A percentile compares a stretch with the other conserved stretches of the same genome.
Conservation (phyloP, 2,329 filamentous ascomycete species). For the Neoarthrinium moseri region DNA sequence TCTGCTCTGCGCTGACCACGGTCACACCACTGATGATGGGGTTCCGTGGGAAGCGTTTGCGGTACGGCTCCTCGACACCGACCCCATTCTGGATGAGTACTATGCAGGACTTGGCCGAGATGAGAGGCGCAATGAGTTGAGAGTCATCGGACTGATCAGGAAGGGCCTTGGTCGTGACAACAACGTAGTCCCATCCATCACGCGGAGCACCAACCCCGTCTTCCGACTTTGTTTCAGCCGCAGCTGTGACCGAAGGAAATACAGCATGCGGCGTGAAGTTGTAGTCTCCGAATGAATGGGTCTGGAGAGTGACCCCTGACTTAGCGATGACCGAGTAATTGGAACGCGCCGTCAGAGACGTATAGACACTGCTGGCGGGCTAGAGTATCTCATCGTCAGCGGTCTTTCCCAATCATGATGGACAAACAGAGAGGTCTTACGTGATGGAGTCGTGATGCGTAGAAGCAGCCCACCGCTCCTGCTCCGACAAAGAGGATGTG, state of each 20-base stretch:
- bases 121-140: constrained; percentile 58
- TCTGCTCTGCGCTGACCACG: constrained; percentile 67
- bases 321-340: constrained; percentile 65
- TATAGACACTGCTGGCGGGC: constrained; percentile 51
- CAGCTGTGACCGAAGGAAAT: constrained; percentile 61
- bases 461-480: constrained; percentile 72
- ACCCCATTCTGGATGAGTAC: constrained; percentile 71
- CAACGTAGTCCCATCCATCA: constrained; percentile 59
- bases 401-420: too few species aligned
- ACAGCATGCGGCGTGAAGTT: constrained; percentile 59
- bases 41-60: constrained; percentile 56
- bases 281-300: constrained; percentile 67
- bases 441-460: constrained; percentile 65
- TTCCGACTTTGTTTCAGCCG: constrained; percentile 33
- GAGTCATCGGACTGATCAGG: constrained; percentile 64
- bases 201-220: too few species aligned
- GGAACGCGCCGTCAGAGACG: constrained; percentile 71
- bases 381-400: constrained; percentile 19
- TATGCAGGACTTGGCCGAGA: constrained; percentile 53
- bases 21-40: constrained; percentile 69
- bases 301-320: constrained; percentile 63
- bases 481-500: constrained; percentile 68
- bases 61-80: constrained; percentile 68
- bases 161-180: constrained; percentile 70
- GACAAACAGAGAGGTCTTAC: constrained; percentile 32